Conservation (phyloP, 2,329 filamentous ascomycete species). For the Xylaria multiplex region DNA sequence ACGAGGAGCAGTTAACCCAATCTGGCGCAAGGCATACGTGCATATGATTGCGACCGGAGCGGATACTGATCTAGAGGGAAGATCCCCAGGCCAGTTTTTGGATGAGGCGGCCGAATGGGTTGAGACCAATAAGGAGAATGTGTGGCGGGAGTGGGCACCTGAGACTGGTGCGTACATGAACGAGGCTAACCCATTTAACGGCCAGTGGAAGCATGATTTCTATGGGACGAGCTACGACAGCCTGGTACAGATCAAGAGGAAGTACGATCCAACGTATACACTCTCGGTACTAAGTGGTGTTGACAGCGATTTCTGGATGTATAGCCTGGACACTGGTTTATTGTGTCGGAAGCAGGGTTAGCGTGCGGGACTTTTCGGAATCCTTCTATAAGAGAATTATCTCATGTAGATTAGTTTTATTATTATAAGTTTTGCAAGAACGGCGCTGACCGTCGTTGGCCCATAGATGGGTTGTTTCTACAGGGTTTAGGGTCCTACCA, state of each 20-base stretch:
- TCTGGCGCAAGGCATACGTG: conserved; percentile 3
- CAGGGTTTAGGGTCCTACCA: no score
- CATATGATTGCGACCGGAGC: not conserved
- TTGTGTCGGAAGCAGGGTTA: not conserved
- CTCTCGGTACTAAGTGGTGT: conserved; percentile 6
- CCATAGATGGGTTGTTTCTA: no score
- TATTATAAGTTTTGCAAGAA: no score
- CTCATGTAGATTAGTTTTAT: no score
- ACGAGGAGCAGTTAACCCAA: not conserved
- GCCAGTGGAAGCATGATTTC: conserved; percentile 4
- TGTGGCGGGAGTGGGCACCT: not conserved
- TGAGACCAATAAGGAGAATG: not conserved
- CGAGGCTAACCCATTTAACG: conserved; percentile 3
- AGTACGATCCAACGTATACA: conserved; percentile 13
- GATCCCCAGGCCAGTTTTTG: not conserved
- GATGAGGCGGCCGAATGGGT: not conserved
- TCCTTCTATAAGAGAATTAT: no score
- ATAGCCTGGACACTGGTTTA: not conserved
- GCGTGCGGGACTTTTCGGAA: no score
- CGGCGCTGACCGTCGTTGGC: no score
- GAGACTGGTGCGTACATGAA: conserved; percentile 14
- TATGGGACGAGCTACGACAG: not conserved
- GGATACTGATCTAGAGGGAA: not conserved
- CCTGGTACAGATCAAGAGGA: conserved; percentile 5
- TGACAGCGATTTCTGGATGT: conserved; percentile 4